These are phyloP conservation scores for Trichopus zeylanicus DNA, from an alignment of 116 monocot genomes.

Conservation along the genomic window DNA sequence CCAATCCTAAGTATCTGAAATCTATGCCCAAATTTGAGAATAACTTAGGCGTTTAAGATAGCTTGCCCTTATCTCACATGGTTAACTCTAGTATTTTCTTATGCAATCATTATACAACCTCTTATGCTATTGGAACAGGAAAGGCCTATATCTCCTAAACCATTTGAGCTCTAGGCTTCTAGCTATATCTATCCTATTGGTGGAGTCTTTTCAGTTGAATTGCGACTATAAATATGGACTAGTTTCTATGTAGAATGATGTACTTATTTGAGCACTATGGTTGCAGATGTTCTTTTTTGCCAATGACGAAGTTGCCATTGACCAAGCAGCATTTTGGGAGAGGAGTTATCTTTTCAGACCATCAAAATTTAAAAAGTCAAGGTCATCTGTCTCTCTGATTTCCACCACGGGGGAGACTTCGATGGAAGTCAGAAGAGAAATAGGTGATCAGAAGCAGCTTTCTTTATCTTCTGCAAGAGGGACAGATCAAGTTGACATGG, in stretches of 20 bases:
- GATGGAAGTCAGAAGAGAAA: constrained; percentile 15
- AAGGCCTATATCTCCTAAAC: too few species aligned
- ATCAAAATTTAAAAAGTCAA: constrained; percentile 9
- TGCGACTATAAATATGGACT: not conserved
- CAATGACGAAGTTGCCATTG: constrained; percentile 57
- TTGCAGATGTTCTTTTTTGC: constrained; percentile 86
- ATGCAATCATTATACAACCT: too few species aligned
- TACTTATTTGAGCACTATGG: not conserved
- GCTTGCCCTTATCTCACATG: too few species aligned
- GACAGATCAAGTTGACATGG: constrained; percentile 25
- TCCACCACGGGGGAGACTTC: constrained; percentile 6
- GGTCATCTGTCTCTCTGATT: constrained; percentile 4
- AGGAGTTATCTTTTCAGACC: constrained; percentile 68
- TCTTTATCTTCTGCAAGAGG: constrained; percentile 13
- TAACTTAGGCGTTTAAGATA: too few species aligned
- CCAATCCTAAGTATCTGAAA: too few species aligned
- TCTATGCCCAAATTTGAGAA: too few species aligned
- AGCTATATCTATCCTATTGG: not conserved
- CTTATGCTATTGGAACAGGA: too few species aligned
- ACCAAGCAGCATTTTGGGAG: constrained; percentile 91
- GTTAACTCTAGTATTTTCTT: too few species aligned
- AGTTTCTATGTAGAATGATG: not conserved
- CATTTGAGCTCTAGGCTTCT: not conserved
- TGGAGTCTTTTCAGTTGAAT: not conserved
- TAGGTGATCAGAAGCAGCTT: constrained; percentile 9